Percentiles rank a stretch among this genome's conserved stretches.
phyloP scores from a whole-genome alignment of 345 rosid species.

The Eucalyptus fibrosa region DNA sequence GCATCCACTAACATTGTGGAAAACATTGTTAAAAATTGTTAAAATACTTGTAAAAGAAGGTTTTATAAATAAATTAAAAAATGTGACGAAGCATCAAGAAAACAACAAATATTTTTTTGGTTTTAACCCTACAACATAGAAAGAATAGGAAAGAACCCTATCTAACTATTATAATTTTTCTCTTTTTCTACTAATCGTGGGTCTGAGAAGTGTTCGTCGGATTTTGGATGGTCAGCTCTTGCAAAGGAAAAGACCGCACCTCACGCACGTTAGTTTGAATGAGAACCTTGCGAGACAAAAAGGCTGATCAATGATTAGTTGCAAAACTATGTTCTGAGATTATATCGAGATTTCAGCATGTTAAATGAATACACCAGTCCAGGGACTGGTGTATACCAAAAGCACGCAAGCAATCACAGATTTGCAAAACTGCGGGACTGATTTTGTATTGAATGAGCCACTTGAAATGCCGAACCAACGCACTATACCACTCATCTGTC shows the following conservation, averaged over 20 bases:
- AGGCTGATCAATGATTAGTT: not conserved
- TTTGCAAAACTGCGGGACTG: conserved; percentile 79
- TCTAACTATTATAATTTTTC: too few species aligned
- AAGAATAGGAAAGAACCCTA: too few species aligned
- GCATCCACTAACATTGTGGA: accelerated
- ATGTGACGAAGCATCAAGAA: too few species aligned
- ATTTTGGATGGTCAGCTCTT: conserved; percentile 70
- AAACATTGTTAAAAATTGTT: too few species aligned
- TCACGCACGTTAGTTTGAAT: not conserved
- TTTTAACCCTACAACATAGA: too few species aligned
- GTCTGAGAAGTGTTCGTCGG: conserved; percentile 76
- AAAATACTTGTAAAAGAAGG: too few species aligned
- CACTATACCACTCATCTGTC: conserved; percentile 64
- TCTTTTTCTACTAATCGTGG: conserved; percentile 83
- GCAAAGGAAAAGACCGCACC: conserved; percentile 1
- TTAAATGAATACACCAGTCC: conserved; percentile 50
- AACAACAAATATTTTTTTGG: too few species aligned
- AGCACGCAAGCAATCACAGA: conserved; percentile 91
- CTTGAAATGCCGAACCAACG: conserved; percentile 68
- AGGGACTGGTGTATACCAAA: conserved; percentile 78
- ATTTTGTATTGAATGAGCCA: conserved; percentile 91
- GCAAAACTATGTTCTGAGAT: not conserved
- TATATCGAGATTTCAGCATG: not conserved
- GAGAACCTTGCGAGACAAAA: not conserved
- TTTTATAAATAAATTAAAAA: too few species aligned